Evolutionary conservation across 805 yeast species (phyloP).

Genomic region (Yamadazyma olivae): DNA sequence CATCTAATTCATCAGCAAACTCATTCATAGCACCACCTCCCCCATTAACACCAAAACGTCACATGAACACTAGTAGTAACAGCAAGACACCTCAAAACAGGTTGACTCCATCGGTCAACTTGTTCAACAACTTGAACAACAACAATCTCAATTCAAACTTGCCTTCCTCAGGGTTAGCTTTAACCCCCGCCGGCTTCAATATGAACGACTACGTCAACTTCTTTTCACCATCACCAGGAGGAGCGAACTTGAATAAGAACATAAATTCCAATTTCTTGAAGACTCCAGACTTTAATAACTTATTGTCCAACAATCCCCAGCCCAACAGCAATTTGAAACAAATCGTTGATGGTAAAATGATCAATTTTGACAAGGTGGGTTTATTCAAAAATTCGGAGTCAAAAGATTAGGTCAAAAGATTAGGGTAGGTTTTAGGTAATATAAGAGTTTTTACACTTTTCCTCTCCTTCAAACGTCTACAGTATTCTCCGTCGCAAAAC

Average conservation of each 20-base stretch:
- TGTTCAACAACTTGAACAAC: constrained; percentile 21
- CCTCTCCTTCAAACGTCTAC: no score
- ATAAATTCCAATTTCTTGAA: constrained; percentile 23
- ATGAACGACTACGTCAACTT: constrained; percentile 80
- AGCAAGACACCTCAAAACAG: constrained; percentile 40
- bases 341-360: constrained; percentile 41
- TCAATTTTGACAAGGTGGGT: constrained; percentile 39
- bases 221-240: constrained; percentile 67
- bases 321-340: constrained; percentile 11
- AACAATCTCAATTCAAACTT: constrained; percentile 19
- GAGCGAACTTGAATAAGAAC: constrained; percentile 15
- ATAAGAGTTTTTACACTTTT: neutral
- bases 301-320: constrained; percentile 15
- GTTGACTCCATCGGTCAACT: constrained; percentile 37
- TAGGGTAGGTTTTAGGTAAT: no score
- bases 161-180: constrained; percentile 42
- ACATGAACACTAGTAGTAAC: constrained; percentile 14
- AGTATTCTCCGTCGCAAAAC: neutral
- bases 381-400: constrained; percentile 15
- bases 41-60: constrained; percentile 43
- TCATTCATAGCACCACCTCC: constrained; percentile 39
- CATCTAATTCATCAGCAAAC: constrained; percentile 14
- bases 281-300: constrained; percentile 41
- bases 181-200: constrained; percentile 68
- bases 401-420: constrained; percentile 7